These are phyloP conservation scores for Cercospora berteroae DNA, from an alignment of 2,329 filamentous ascomycete genomes.

Conservation along the genomic window DNA sequence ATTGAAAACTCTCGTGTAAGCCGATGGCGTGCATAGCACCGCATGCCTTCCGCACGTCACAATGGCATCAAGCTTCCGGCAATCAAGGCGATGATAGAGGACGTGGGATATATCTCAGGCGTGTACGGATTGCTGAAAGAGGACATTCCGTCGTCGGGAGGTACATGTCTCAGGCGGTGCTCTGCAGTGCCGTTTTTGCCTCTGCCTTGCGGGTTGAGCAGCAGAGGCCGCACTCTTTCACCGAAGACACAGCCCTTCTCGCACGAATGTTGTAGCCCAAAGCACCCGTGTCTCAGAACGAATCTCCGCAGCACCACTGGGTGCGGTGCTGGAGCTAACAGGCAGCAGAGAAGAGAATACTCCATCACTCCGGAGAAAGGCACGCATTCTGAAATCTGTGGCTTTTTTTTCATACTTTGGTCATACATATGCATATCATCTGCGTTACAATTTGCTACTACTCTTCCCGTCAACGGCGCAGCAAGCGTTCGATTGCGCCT, in stretches of 20 bases:
- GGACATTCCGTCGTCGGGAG: not conserved
- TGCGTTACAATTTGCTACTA: conserved; percentile 13
- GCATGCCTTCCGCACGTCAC: not conserved
- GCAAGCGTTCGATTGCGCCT: conserved; percentile 5
- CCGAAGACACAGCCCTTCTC: too few species aligned
- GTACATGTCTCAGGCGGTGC: not conserved
- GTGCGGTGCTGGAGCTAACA: not conserved
- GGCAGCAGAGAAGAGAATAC: too few species aligned
- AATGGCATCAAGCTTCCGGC: not conserved
- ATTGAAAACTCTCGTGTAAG: not conserved
- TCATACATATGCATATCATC: not conserved
- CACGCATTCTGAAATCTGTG: not conserved
- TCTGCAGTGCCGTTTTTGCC: not conserved
- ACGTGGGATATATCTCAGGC: not conserved
- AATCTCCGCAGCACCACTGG: not conserved
- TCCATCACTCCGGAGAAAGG: not conserved
- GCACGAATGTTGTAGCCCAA: not conserved
- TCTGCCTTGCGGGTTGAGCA: not conserved
- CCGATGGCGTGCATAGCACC: conserved; percentile 5
- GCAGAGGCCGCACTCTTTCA: not conserved
- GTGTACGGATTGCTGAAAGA: not conserved
- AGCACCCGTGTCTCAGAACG: not conserved
- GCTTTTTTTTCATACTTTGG: not conserved
- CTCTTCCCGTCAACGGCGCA: conserved; percentile 8
- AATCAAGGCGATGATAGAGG: not conserved